Evolutionary conservation across 208 protist species (phyloP), one percentile per base, ranked within the genome.

Genomic region (Novymonas esmeraldas): DNA sequence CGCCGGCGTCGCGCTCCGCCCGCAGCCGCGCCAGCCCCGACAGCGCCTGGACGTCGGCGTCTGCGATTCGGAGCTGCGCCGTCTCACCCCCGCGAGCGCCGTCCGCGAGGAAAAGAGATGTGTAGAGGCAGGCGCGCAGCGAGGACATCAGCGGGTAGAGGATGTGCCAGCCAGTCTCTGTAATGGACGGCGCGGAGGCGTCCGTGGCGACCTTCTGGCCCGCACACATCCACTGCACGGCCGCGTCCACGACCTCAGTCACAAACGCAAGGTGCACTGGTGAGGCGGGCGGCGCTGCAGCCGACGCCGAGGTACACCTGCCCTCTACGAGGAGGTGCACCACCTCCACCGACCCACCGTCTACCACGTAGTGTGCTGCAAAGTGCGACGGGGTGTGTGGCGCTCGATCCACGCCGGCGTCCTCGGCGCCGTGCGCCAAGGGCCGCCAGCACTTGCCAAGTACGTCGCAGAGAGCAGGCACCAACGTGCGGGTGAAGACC

Each of bases 1-100:
- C 66, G 0, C 63, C 75, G 14, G 70, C 78, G 16, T 84, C 78
- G 9, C 75, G 67, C 60, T 84, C 51, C 1, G 73, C 82, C 3
- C 64, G 60, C 28, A 87, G 50, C 54, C 69, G 70, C 6, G 78
- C 74, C 3, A 84, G 3, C 13, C 78, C 74, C 9, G 54, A 74
- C 50, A 85, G 42, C 26, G 42, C 60, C 50, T 70, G 65, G 6
- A 54, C 36, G 42, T 62, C 46, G 3, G 22, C 54, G n/a, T n/a
- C n/a, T n/a, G n/a, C n/a, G n/a, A 54, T 49, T 18, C 7, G 44
- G 41, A 3, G 45, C 48, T 4, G 51, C 18, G 26, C 29, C 26
- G 10, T 44, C 38, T 14, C 52, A 46, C 10, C 6, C 6, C 28
- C 38, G 44, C 22, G 14, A 2, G 29, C 34, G 26, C 48, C 46